Evolutionary conservation across 192 early-diverging fungal species (phyloP).

Genomic region (Jimgerdemannia lactiflua): DNA sequence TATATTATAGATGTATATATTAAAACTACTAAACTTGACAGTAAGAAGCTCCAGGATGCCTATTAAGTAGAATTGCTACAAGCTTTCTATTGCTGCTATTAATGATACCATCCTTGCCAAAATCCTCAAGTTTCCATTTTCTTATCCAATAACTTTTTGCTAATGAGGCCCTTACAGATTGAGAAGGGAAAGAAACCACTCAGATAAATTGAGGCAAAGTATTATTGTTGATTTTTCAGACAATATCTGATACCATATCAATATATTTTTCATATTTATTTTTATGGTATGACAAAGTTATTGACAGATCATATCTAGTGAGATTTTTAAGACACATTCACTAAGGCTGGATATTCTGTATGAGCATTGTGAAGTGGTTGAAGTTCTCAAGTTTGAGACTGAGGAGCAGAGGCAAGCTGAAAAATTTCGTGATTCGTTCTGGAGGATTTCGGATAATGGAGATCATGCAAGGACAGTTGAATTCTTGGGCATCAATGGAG

Average conservation of each 20-base stretch:
- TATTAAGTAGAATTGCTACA: too few species aligned
- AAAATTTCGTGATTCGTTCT: neutral
- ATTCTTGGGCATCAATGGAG: neutral
- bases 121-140: too few species aligned
- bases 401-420: neutral
- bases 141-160: neutral
- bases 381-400: neutral
- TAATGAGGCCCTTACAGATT: neutral
- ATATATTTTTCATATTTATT: neutral
- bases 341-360: neutral
- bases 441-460: too few species aligned
- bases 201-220: neutral
- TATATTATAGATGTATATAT: too few species aligned
- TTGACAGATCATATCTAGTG: neutral
- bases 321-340: neutral
- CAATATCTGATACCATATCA: neutral
- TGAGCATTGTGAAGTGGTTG: neutral
- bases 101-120: too few species aligned
- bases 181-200: neutral
- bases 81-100: too few species aligned
- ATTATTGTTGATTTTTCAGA: neutral
- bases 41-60: too few species aligned
- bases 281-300: neutral
- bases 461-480: neutral
- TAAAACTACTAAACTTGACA: too few species aligned